These are phyloP conservation scores for Vickermania ingenoplastis DNA, from an alignment of 208 protist species.

Conservation along the genomic window DNA sequence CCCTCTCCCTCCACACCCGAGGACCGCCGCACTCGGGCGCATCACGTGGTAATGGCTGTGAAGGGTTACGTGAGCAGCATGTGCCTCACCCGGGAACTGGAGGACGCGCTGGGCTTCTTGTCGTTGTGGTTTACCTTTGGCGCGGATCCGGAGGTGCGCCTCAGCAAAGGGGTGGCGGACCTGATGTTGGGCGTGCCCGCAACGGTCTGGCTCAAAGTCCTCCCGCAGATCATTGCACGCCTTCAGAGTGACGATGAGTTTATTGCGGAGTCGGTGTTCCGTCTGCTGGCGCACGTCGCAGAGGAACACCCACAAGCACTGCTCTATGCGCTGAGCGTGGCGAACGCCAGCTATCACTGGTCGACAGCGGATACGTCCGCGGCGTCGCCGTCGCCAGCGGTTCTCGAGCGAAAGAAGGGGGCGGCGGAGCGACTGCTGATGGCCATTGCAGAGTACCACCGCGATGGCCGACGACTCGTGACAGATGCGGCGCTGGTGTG, in stretches of 20 bases:
- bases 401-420: conserved; percentile 28
- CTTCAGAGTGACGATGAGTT: conserved; percentile 88
- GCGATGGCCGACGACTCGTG: conserved; percentile 84
- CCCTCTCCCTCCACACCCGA: conserved; percentile 1
- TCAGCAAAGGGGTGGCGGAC: conserved; percentile 52
- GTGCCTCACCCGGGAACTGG: conserved; percentile 74
- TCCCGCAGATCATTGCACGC: conserved; percentile 99
- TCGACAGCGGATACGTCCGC: conserved; percentile 1
- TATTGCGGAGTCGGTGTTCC: conserved; percentile 90
- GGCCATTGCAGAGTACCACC: conserved; percentile 67
- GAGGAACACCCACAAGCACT: conserved; percentile 98
- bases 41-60: conserved; percentile 86
- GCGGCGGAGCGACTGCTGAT: conserved; percentile 73
- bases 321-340: conserved; percentile 98
- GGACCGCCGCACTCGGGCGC: conserved; percentile 5
- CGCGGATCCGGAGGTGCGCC: conserved; percentile 25
- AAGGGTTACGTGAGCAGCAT: conserved; percentile 93
- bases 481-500: conserved; percentile 94
- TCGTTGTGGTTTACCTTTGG: conserved; percentile 97
- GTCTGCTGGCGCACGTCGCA: conserved; percentile 91
- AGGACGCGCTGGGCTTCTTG: conserved; percentile 98
- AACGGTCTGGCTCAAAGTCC: conserved; percentile 99
- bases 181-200: conserved; percentile 90
- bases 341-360: conserved; percentile 60
- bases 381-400: conserved; percentile 20